Evolutionary conservation across 108 stramenopile species (phyloP).

Genomic region (Conticribra weissflogii): DNA sequence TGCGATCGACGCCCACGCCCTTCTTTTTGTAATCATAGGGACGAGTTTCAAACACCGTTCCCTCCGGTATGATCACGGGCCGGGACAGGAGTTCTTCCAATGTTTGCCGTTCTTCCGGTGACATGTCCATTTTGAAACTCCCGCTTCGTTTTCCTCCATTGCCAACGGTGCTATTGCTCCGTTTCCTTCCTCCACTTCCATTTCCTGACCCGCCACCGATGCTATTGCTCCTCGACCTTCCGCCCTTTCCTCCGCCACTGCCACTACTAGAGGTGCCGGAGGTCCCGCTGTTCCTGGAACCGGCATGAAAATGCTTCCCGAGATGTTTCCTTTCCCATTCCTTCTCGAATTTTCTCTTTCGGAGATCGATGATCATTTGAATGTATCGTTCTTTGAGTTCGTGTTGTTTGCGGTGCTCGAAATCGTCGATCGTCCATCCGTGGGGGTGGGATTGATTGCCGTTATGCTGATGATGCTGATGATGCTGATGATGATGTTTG

Average conservation of each 20-base stretch:
- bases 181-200: conserved; percentile 15
- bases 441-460: conserved; percentile 12
- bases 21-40: conserved; percentile 78
- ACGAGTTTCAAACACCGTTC: conserved; percentile 64
- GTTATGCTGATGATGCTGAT: background rate
- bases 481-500: conserved; percentile 1
- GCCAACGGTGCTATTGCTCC: conserved; percentile 5
- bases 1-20: background rate
- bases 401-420: conserved; percentile 64
- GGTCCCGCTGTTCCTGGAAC: background rate
- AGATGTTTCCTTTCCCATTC: conserved; percentile 45
- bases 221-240: background rate
- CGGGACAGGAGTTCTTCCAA: conserved; percentile 30
- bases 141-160: conserved; percentile 10
- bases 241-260: conserved; percentile 9
- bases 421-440: conserved; percentile 59
- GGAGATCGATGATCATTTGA: conserved; percentile 34
- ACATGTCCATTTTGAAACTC: conserved; percentile 42
- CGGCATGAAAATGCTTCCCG: conserved; percentile 19
- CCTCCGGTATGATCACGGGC: conserved; percentile 32
- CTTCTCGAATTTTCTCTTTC: conserved; percentile 47
- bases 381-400: conserved; percentile 65
- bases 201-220: background rate
- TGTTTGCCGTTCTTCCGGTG: conserved; percentile 36
- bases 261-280: background rate